Conservation (phyloP, 1,284 basidiomycete species). For the Sanghuangporus sanghuang region DNA sequence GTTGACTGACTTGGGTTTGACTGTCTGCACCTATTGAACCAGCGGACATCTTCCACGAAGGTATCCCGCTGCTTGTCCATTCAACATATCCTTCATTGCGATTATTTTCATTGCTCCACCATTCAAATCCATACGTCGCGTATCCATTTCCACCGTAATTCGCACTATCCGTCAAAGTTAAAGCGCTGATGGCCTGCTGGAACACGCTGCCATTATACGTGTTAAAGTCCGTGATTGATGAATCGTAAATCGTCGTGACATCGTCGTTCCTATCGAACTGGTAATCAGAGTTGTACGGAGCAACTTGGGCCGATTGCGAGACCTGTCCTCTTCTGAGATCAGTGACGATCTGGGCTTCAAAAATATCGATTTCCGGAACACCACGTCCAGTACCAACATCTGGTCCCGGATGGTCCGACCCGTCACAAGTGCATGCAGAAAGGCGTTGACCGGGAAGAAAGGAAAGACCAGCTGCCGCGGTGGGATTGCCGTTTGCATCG, state of each 20-base stretch:
- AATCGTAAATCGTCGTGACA: slow-evolving; percentile 30
- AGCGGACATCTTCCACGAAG: slow-evolving; percentile 41
- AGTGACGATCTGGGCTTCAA: slow-evolving; percentile 41
- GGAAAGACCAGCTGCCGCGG: slow-evolving; percentile 32
- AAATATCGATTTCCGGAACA: slow-evolving; percentile 51
- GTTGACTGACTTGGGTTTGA: slow-evolving; percentile 31
- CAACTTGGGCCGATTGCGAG: slow-evolving; percentile 40
- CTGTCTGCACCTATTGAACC: slow-evolving; percentile 35
- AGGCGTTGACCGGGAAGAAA: slow-evolving; percentile 43
- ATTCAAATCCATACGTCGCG: slow-evolving; percentile 36
- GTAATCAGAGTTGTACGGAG: slow-evolving; percentile 36
- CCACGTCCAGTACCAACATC: slow-evolving; percentile 36
- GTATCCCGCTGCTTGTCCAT: slow-evolving; percentile 40
- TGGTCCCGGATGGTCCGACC: slow-evolving; percentile 51
- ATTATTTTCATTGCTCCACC: slow-evolving; percentile 32
- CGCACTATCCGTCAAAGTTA: slow-evolving; percentile 30
- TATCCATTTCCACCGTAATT: slow-evolving; percentile 28
- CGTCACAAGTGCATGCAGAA: slow-evolving; percentile 39
- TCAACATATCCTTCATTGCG: slow-evolving; percentile 40
- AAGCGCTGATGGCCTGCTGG: slow-evolving; percentile 40
- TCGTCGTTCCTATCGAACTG: slow-evolving; percentile 30
- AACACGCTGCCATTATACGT: slow-evolving; percentile 42
- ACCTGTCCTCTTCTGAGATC: slow-evolving; percentile 27
- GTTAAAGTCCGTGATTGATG: slow-evolving; percentile 31
- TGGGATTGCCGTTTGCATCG: slow-evolving; percentile 21